Conservation (phyloP, 2,329 filamentous ascomycete genomes). For the Clonostachys solani region DNA sequence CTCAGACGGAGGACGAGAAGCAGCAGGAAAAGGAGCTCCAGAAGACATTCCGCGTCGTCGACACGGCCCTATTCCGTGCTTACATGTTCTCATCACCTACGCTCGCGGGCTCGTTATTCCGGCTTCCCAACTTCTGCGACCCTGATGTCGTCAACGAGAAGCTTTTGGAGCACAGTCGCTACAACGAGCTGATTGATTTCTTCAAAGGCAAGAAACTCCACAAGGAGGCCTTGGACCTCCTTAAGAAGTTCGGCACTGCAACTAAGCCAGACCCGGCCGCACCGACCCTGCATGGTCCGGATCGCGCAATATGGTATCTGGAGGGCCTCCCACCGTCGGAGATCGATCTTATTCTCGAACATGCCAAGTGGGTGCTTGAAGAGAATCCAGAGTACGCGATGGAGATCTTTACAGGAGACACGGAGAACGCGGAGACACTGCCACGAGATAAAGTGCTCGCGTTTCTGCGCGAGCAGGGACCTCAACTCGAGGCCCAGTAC, state of each 20-base stretch:
- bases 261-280: constrained; percentile 44
- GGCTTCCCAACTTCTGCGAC: constrained; percentile 95
- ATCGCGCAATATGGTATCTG: constrained; percentile 83
- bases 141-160: constrained; percentile 93
- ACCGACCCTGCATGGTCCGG: constrained; percentile 68
- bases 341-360: constrained; percentile 88
- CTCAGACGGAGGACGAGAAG: constrained; percentile 42
- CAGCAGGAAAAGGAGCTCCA: constrained; percentile 69
- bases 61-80: constrained; percentile 89
- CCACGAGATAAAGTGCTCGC: constrained; percentile 71
- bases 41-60: constrained; percentile 77
- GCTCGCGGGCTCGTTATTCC: constrained; percentile 84
- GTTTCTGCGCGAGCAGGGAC: constrained; percentile 69
- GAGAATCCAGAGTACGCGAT: constrained; percentile 73
- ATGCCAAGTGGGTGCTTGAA: constrained; percentile 81
- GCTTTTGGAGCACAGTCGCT: constrained; percentile 80
- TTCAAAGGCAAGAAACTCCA: constrained; percentile 94
- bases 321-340: constrained; percentile 82
- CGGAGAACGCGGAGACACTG: constrained; percentile 88
- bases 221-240: constrained; percentile 75
- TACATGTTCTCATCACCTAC: constrained; percentile 91
- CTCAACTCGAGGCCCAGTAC: constrained; percentile 72
- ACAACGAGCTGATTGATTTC: constrained; percentile 95
- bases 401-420: constrained; percentile 90
- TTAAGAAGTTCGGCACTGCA: constrained; percentile 73